phyloP scores from a whole-genome alignment of 192 early-diverging fungal genomes.

The Backusella tarrabulga region DNA sequence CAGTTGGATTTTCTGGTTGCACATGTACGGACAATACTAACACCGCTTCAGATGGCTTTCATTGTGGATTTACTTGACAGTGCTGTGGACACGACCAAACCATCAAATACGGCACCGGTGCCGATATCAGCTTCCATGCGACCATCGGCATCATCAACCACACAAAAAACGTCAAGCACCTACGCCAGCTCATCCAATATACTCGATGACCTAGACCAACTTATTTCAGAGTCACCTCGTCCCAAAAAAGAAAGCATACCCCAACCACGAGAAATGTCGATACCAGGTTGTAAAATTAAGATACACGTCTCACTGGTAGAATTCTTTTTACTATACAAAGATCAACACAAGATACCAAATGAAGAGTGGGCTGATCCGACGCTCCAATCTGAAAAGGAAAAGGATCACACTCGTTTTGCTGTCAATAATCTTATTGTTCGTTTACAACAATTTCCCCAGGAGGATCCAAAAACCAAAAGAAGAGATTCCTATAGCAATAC shows the following conservation, averaged over 20 bases:
- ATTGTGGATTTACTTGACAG: slow-evolving; percentile 13
- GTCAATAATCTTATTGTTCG: slow-evolving; percentile 35
- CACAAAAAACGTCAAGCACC: neutral
- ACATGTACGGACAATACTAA: slow-evolving; percentile 28
- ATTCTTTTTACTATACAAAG: slow-evolving; percentile 39
- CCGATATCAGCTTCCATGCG: neutral
- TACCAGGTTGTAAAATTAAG: slow-evolving; percentile 36
- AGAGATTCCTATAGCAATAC: neutral
- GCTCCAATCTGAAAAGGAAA: neutral
- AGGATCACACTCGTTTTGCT: slow-evolving; percentile 37
- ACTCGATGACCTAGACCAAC: neutral
- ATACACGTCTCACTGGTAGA: slow-evolving; percentile 34
- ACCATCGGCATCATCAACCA: neutral
- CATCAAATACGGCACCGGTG: neutral
- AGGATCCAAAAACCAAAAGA: neutral
- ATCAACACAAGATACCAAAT: slow-evolving; percentile 22
- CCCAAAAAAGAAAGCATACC: slow-evolving; percentile 3
- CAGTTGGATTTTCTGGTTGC: slow-evolving; percentile 42
- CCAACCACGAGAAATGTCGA: neutral
- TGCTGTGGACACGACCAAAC: neutral
- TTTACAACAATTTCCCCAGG: slow-evolving; percentile 9
- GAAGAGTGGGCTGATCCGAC: neutral
- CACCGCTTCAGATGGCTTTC: slow-evolving; percentile 46
- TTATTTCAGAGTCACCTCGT: neutral
- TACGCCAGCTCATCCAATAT: neutral